phyloP scores from a whole-genome alignment of 805 yeast genomes.

The Clavispora phyllophila region DNA sequence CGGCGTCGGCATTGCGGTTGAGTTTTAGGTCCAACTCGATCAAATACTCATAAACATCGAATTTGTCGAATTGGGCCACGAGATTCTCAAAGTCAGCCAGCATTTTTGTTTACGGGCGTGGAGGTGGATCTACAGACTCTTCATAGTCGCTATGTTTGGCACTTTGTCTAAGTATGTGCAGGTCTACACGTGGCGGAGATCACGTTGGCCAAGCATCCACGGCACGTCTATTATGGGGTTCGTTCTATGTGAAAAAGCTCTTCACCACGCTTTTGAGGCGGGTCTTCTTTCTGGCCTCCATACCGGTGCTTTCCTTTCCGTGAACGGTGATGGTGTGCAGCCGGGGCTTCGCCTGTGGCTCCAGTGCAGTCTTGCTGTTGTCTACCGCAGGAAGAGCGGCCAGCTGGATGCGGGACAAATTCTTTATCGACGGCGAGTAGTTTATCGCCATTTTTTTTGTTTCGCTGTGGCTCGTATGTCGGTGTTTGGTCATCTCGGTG shows the following conservation, averaged over 20 bases:
- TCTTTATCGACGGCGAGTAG: slow-evolving; percentile 1
- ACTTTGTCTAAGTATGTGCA: not conserved
- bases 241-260: slow-evolving; percentile 1
- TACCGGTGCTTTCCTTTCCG: not conserved
- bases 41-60: slow-evolving; percentile 18
- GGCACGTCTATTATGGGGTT: not conserved
- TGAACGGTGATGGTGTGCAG: not conserved
- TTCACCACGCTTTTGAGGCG: not conserved
- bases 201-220: not conserved
- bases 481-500: slow-evolving; percentile 2
- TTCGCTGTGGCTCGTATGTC: not conserved
- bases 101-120: slow-evolving; percentile 4
- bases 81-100: slow-evolving; percentile 3
- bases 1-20: slow-evolving; percentile 2
- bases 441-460: not conserved
- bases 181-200: not conserved
- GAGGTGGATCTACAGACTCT: not conserved
- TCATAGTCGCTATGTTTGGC: not conserved
- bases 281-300: not conserved
- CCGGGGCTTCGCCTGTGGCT: not conserved
- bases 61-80: slow-evolving; percentile 11
- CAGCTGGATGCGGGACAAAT: not conserved
- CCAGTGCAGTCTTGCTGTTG: not conserved
- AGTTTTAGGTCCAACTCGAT: slow-evolving; percentile 17
- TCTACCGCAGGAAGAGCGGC: not conserved